Percentiles rank a stretch among this genome's conserved stretches.
These are phyloP conservation scores for Sclerotiophoma versabilis DNA, from an alignment of 2,329 filamentous ascomycete genomes.

Conservation along the genomic window DNA sequence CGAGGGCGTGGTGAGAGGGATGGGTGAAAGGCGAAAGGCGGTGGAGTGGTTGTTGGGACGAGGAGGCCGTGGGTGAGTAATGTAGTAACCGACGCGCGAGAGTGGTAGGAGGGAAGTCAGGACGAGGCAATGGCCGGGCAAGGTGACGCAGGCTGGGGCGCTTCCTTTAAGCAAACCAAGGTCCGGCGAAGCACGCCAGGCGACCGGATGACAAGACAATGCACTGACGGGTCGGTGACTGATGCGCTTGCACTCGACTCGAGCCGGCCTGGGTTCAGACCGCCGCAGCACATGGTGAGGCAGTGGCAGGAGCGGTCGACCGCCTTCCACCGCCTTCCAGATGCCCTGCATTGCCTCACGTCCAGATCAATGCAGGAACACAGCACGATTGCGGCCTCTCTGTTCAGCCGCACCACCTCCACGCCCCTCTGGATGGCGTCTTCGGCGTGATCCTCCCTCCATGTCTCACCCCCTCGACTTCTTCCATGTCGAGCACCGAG, in stretches of 20 bases:
- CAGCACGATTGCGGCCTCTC: slow-evolving; percentile 1
- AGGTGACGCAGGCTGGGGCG: slow-evolving; percentile 16
- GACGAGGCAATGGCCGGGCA: slow-evolving; percentile 12
- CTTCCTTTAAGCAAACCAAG: slow-evolving; percentile 16
- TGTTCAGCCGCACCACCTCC: slow-evolving; percentile 8
- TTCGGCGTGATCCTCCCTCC: not conserved
- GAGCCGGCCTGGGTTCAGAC: slow-evolving; percentile 13
- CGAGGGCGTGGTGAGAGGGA: no score
- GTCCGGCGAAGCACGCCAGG: slow-evolving; percentile 19
- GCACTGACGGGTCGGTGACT: slow-evolving; percentile 16
- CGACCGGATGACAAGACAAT: slow-evolving; percentile 19
- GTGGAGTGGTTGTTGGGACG: not conserved
- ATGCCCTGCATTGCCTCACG: slow-evolving; percentile 8
- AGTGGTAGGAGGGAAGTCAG: slow-evolving; percentile 1
- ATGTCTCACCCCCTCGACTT: slow-evolving; percentile 1
- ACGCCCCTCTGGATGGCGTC: not conserved
- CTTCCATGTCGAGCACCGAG: slow-evolving; percentile 9
- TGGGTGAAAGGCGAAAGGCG: slow-evolving; percentile 5
- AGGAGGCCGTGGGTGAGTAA: slow-evolving; percentile 5
- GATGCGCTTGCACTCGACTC: slow-evolving; percentile 15
- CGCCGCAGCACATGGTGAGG: slow-evolving; percentile 7
- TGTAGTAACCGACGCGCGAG: not conserved
- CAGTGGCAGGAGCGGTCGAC: slow-evolving; percentile 13
- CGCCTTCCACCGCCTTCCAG: slow-evolving; percentile 17
- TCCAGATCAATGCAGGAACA: slow-evolving; percentile 16